Conservation (phyloP, 2,329 filamentous ascomycete species). For the Drechslerella stenobrocha region DNA sequence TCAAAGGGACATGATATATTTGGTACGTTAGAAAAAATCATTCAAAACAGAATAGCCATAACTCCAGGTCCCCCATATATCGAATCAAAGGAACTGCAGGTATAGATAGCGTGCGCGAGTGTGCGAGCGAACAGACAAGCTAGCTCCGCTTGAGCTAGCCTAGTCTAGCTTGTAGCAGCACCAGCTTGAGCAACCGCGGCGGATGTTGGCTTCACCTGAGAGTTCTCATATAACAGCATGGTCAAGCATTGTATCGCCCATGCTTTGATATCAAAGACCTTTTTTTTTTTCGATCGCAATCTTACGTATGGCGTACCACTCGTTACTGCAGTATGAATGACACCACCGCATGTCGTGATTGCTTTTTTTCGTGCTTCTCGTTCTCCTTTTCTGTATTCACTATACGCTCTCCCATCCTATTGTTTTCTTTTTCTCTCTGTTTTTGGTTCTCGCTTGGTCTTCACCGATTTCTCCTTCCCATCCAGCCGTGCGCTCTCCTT, state of each 20-base stretch:
- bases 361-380: constrained; percentile 17
- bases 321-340: constrained; percentile 46
- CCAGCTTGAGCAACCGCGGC: constrained; percentile 23
- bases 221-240: constrained; percentile 39
- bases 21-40: constrained; percentile 25
- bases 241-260: constrained; percentile 20
- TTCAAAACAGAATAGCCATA: constrained; percentile 43
- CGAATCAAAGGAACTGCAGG: constrained; percentile 27
- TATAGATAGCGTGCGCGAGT: constrained; percentile 30
- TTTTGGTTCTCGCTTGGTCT: constrained; percentile 17
- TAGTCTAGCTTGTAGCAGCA: constrained; percentile 12
- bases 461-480: constrained; percentile 20
- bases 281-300: constrained; percentile 40
- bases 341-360: constrained; percentile 39
- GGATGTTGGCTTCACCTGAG: constrained; percentile 35
- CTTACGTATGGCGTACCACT: constrained; percentile 45
- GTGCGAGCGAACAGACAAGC: constrained; percentile 7
- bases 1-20: constrained; percentile 36
- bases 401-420: not conserved
- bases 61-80: constrained; percentile 35
- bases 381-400: not conserved
- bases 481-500: constrained; percentile 13
- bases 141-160: constrained; percentile 14
- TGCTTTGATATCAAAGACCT: constrained; percentile 39
- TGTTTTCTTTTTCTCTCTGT: constrained; percentile 6